phyloP scores from a whole-genome alignment of 257 asterid species.

The Solanum dulcamara region DNA sequence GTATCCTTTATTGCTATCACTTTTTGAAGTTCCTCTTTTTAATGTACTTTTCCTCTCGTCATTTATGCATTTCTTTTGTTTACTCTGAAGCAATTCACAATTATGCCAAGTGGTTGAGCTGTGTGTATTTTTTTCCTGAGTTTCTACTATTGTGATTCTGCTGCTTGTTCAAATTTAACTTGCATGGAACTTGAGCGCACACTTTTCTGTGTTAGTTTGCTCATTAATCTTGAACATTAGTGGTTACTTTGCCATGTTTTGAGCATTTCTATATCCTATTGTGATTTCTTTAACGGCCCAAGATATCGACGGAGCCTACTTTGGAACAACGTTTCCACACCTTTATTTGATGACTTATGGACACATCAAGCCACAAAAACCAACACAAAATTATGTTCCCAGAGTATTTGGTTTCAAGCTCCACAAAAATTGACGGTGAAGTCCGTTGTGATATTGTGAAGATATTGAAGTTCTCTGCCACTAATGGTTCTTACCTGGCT shows the following conservation, averaged over 20 bases:
- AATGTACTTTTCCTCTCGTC: neutral
- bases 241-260: neutral
- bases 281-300: conserved; percentile 39
- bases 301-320: conserved; percentile 91
- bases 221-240: neutral
- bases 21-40: neutral
- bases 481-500: conserved; percentile 24
- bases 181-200: neutral
- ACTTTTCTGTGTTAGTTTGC: neutral
- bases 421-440: conserved; percentile 49
- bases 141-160: neutral
- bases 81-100: neutral
- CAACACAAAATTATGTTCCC: conserved; percentile 68
- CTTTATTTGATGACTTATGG: conserved; percentile 93
- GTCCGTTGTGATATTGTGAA: conserved; percentile 1
- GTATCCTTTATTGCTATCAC: conserved; percentile 53
- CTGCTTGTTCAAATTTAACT: neutral
- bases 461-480: conserved; percentile 21
- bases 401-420: conserved; percentile 93
- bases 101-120: neutral
- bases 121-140: neutral
- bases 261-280: neutral
- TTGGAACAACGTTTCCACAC: conserved; percentile 93
- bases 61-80: conserved; percentile 1
- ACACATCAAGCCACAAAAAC: conserved; percentile 85